Conservation (phyloP, 441 rosid genomes). For the Populus hybrid region DNA sequence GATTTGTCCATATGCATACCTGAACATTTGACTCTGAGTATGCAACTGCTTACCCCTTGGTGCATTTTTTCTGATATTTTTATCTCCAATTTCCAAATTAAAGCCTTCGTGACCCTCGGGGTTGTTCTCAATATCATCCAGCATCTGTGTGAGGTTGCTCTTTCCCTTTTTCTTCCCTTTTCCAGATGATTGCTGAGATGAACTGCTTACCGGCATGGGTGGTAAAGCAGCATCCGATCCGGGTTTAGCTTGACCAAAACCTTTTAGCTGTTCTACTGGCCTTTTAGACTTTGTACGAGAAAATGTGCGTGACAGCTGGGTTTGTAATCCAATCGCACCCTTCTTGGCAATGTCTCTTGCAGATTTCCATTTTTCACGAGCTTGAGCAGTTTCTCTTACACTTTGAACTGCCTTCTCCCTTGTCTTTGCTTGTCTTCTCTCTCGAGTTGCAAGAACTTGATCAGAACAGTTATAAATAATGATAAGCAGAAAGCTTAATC, state of each 20-base stretch:
- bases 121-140: constrained; percentile 76
- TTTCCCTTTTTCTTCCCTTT: constrained; percentile 59
- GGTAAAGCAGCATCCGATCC: constrained; percentile 53
- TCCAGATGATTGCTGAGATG: constrained; percentile 23
- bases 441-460: constrained; percentile 88
- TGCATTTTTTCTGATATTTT: constrained; percentile 57
- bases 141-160: constrained; percentile 68
- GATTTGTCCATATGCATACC: constrained; percentile 90
- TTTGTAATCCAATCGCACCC: constrained; percentile 62
- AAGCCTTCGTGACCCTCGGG: no score
- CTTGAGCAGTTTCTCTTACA: constrained; percentile 70
- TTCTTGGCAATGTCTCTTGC: constrained; percentile 87
- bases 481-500: constrained; percentile 61
- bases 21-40: constrained; percentile 93
- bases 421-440: constrained; percentile 73
- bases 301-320: constrained; percentile 75
- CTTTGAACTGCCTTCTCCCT: constrained; percentile 83
- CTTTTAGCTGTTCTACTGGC: constrained; percentile 39
- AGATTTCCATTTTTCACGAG: constrained; percentile 84
- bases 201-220: constrained; percentile 32
- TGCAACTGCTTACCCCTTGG: constrained; percentile 81
- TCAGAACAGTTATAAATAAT: constrained; percentile 94
- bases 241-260: constrained; percentile 47
- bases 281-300: constrained; percentile 59
- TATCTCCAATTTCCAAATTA: constrained; percentile 69